A percentile compares a stretch with the other conserved stretches of the same genome.
These are phyloP conservation scores for Cladosporium austrohemisphaericum DNA, from an alignment of 2,329 filamentous ascomycete species.

Conservation along the genomic window DNA sequence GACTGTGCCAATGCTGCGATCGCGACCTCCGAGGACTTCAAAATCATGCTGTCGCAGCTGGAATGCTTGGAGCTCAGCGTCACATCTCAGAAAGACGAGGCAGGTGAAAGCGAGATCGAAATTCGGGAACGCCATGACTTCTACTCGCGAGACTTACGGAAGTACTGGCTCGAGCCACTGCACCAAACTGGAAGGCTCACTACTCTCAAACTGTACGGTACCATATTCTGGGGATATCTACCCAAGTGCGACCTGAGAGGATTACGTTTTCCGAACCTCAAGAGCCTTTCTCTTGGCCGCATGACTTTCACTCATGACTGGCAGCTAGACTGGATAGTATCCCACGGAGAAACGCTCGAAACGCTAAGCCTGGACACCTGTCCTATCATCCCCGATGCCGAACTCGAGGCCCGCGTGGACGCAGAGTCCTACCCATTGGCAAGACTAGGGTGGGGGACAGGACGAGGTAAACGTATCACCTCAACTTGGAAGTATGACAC, in stretches of 20 bases:
- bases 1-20: conserved; percentile 17
- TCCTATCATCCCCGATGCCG: conserved; percentile 8
- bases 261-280: conserved; percentile 38
- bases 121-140: conserved; percentile 19
- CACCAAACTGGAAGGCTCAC: conserved; percentile 20
- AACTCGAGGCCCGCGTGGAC: background rate
- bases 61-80: conserved; percentile 7
- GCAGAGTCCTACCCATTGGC: background rate
- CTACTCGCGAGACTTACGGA: conserved; percentile 22
- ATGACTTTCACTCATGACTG: conserved; percentile 44
- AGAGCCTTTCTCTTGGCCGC: conserved; percentile 39
- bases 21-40: conserved; percentile 20
- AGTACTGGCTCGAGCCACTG: conserved; percentile 25
- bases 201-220: conserved; percentile 40
- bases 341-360: conserved; percentile 37
- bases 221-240: conserved; percentile 40
- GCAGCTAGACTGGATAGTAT: conserved; percentile 47
- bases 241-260: conserved; percentile 38
- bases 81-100: background rate
- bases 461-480: background rate
- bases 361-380: conserved; percentile 45
- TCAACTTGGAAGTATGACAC: background rate
- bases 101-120: conserved; percentile 13
- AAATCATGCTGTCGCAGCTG: conserved; percentile 18
- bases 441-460: no score